These are phyloP conservation scores for Entomortierella chlamydospora DNA, from an alignment of 192 early-diverging fungal species.

Conservation along the genomic window DNA sequence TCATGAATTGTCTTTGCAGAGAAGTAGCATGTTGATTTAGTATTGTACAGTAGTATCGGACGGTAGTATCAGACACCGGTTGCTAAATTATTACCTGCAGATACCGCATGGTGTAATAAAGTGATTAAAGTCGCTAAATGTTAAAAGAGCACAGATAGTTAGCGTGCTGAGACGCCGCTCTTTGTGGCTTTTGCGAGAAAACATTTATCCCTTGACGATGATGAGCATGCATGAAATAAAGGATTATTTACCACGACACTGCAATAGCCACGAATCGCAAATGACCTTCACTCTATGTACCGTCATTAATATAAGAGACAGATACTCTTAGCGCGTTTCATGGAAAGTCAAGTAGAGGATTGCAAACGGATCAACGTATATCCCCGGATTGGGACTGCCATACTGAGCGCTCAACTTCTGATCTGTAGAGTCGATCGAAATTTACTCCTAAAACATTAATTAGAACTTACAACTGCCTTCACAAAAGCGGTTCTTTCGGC, in stretches of 20 bases:
- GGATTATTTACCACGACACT: constrained; percentile 71
- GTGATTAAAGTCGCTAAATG: constrained; percentile 38
- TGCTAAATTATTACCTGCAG: constrained; percentile 28
- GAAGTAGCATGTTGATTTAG: neutral
- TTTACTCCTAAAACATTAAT: neutral
- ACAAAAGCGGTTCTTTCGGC: constrained; percentile 92
- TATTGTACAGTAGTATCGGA: neutral
- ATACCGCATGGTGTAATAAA: constrained; percentile 52
- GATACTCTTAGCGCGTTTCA: no score
- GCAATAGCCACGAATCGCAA: constrained; percentile 79
- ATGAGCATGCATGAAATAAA: neutral
- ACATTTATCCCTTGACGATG: neutral
- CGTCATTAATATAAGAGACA: neutral
- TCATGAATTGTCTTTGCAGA: constrained; percentile 51
- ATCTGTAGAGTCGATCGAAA: constrained; percentile 11
- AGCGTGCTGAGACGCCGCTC: constrained; percentile 27
- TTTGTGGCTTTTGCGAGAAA: constrained; percentile 10
- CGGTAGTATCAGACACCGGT: neutral
- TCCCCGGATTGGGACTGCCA: no score
- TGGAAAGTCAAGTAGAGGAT: no score
- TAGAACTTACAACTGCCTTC: constrained; percentile 81
- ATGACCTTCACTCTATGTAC: constrained; percentile 75
- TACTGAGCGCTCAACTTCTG: neutral
- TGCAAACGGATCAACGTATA: neutral
- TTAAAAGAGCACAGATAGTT: neutral